Base-by-base conservation (phyloP, 2,329 filamentous ascomycete species). In the Nannizziopsis barbatae region DNA sequence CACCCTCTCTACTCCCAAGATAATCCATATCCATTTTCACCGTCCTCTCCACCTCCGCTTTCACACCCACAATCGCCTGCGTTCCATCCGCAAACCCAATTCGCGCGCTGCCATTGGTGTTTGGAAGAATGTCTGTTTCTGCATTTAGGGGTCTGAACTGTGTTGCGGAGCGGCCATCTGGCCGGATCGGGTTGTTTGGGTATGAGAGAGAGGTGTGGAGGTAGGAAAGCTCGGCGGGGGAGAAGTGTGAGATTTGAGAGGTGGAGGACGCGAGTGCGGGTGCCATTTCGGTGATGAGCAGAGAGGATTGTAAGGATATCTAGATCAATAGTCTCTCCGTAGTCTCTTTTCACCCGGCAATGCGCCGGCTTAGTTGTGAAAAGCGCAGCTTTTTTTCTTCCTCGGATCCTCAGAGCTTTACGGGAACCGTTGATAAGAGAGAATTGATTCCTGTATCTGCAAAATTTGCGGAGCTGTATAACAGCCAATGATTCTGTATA, bases 31-130 rank as follows among this genome's bases (percentile, higher is more conserved):
- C 62, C 43, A 62, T 54, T 44, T 66, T 52, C 52, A 58, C 56
- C 30, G 83, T 87, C 71, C 78, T 82, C 65, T 95, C 88, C 3
- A 96, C 86, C 69, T 96, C 90, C 0, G 86, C 88, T 70, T 96
- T 98, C 52, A 95, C 83, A 40, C 92, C 92, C 5, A 95, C 92
- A 52, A 98, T 83, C 5, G 92, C 92, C 67, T 98, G 92, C 1
- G 88, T 94, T 44, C 92, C 92, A 65, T 98, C 92, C 2, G 88
- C 81, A 63, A 96, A 93, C 56, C 90, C 94, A 41, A 98, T 84
- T 31, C 93, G 80, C 51, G 92, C 90, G 66, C 86, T 93, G 52
- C 92, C 92, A 62, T 96, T 94, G 12, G 90, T 84, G 41, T 83
- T 81, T 0, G 92, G 89, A 0, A 98, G 76, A 49, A 96, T 86